Conservation (phyloP, 2,329 filamentous ascomycete genomes). For the Amauroascus verrucosus region DNA sequence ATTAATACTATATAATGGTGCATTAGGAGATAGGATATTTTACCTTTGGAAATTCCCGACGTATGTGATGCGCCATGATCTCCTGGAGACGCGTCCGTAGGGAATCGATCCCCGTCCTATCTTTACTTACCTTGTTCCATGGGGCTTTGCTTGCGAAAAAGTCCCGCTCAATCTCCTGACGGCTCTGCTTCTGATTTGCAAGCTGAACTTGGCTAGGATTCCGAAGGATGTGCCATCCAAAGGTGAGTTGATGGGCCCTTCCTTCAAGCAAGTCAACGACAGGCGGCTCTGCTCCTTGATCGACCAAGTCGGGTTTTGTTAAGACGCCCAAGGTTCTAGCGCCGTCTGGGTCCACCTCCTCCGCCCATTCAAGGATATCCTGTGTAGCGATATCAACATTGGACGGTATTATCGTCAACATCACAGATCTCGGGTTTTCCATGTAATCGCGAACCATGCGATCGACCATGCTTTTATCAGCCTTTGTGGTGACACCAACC, state of each 20-base stretch:
- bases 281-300: background rate
- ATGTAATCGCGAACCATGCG: conserved; percentile 40
- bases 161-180: conserved; percentile 24
- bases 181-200: conserved; percentile 15
- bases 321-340: background rate
- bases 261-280: conserved; percentile 25
- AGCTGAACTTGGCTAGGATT: conserved; percentile 27
- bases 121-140: conserved; percentile 31
- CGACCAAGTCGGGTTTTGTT: background rate
- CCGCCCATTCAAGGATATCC: conserved; percentile 38
- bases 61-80: conserved; percentile 35
- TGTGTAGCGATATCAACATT: conserved; percentile 48
- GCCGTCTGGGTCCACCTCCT: conserved; percentile 17
- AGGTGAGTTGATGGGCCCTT: conserved; percentile 15
- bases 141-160: conserved; percentile 28
- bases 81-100: conserved; percentile 34
- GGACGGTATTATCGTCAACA: conserved; percentile 46
- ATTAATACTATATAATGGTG: background rate
- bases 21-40: background rate
- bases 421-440: conserved; percentile 46
- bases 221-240: conserved; percentile 27
- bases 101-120: conserved; percentile 34
- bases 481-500: conserved; percentile 9
- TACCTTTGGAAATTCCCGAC: conserved; percentile 38
- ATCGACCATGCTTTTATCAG: conserved; percentile 16